Conservation (phyloP, 2,329 filamentous ascomycete genomes). For the Ophiocordyceps unilateralis region DNA sequence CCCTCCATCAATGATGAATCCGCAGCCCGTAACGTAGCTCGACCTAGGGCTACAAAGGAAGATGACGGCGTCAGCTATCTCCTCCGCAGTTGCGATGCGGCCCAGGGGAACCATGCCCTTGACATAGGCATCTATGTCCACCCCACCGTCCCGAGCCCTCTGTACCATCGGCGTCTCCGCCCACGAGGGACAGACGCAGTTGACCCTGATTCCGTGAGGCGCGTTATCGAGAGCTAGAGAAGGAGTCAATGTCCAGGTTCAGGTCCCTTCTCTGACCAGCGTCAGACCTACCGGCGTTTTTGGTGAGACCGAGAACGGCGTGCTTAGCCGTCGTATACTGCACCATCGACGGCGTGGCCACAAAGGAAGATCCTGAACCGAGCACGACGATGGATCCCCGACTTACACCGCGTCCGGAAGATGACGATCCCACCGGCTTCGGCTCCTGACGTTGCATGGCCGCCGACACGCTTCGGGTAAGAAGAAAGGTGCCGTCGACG, state of each 20-base stretch:
- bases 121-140: constrained; percentile 2
- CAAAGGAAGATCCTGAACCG: constrained; percentile 4
- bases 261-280: background rate
- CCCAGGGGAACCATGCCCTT: constrained; percentile 3
- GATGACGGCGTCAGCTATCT: constrained; percentile 54
- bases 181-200: constrained; percentile 9
- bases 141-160: background rate
- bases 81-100: constrained; percentile 46
- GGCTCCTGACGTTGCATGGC: constrained; percentile 4
- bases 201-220: constrained; percentile 4
- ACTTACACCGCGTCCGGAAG: constrained; percentile 1
- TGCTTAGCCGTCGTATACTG: constrained; percentile 5
- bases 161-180: constrained; percentile 5
- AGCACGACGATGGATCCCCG: constrained; percentile 5
- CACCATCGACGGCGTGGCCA: constrained; percentile 3
- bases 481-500: constrained; percentile 4
- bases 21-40: constrained; percentile 3
- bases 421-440: background rate
- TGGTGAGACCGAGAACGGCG: constrained; percentile 5
- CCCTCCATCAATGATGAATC: constrained; percentile 3
- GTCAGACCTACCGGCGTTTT: constrained; percentile 3
- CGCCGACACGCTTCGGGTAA: constrained; percentile 1
- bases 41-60: constrained; percentile 31
- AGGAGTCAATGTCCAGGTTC: background rate
- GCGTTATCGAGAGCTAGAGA: constrained; percentile 4